phyloP scores from a whole-genome alignment of 2,329 filamentous ascomycete species.

The Cladosporium sp. region DNA sequence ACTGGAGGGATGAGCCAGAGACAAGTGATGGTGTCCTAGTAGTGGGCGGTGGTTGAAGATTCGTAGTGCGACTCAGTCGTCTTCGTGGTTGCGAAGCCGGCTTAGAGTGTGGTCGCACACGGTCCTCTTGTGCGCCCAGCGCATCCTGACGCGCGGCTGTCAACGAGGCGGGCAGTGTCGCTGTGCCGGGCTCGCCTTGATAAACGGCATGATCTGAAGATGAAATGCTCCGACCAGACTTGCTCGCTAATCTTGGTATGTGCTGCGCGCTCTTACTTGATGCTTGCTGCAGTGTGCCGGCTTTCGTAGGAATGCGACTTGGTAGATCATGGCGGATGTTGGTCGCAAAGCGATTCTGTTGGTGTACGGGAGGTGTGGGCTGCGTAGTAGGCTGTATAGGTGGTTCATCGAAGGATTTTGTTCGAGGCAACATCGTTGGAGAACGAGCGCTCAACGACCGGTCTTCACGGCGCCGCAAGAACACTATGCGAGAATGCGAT shows the following conservation, averaged over 20 bases:
- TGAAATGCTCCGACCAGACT: slow-evolving; percentile 18
- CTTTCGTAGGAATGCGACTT: slow-evolving; percentile 21
- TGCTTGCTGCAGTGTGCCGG: slow-evolving; percentile 2
- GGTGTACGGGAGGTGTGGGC: background rate
- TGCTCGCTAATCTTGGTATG: slow-evolving; percentile 22
- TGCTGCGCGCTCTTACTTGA: slow-evolving; percentile 20
- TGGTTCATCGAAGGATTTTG: slow-evolving; percentile 13
- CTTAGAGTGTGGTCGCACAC: slow-evolving; percentile 13
- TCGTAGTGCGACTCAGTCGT: background rate
- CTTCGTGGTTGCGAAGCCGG: background rate
- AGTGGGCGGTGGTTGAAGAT: background rate
- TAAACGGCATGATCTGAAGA: slow-evolving; percentile 12
- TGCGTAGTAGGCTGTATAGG: background rate
- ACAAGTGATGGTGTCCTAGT: slow-evolving; percentile 40
- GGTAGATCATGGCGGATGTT: slow-evolving; percentile 4
- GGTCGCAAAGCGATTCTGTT: slow-evolving; percentile 1
- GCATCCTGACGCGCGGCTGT: slow-evolving; percentile 9
- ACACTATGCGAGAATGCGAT: background rate
- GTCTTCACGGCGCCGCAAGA: no score
- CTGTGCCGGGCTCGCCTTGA: slow-evolving; percentile 13
- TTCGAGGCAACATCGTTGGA: slow-evolving; percentile 17
- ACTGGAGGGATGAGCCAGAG: slow-evolving; percentile 43
- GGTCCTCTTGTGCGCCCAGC: slow-evolving; percentile 2
- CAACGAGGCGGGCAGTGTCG: slow-evolving; percentile 14
- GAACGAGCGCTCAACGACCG: background rate